Evolutionary conservation across 139 green algal species (phyloP), one percentile per base, ranked within the genome.

Genomic region (Marvania coccoides): DNA sequence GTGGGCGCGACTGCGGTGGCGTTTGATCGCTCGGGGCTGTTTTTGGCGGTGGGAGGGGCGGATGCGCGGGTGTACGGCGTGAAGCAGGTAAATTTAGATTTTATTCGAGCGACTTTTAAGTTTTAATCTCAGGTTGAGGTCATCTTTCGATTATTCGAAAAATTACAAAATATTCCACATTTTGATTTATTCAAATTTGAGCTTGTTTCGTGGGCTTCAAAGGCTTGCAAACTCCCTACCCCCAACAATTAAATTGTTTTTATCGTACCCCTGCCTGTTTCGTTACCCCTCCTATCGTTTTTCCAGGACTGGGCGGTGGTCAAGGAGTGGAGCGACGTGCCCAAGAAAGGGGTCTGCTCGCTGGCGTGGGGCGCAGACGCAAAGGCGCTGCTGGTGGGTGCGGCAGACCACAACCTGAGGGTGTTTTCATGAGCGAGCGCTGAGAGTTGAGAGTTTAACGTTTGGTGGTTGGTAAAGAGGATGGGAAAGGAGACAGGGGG

Each of bases 361-460:
- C 54, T 95, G 39, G 59, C 58, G 1, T 96, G 85, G 68, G 82
- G 81, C 13, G 26, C 69, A 5, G 72, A 89, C 42, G 87, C 88
- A 0, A 72, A 69, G 30, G 73, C 26, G n/a, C 65, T 97, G 33
- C 74, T 87, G 37, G 86, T 96, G 13, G 90, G 88, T 19, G 72
- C 79, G 0, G 57, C 64, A 1, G 91, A 96, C 73, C 91, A 96
- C 82, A 96, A 96, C 75, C 73, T 97, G 67, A 71, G 91, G 19
- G 59, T 95, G 3, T 91, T 75, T 66, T 61, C 24, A 54, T 54
- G 46, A n/a, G n/a, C n/a, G n/a, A n/a, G n/a, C n/a, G n/a, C n/a
- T n/a, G n/a, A n/a, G n/a, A n/a, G n/a, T n/a, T n/a, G n/a, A n/a
- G 42, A 51, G 19, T 51, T 28, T 51, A 28, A 28, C 42, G 19